These are phyloP conservation scores for Pochonia chlamydosporia DNA, from an alignment of 2,329 filamentous ascomycete genomes.

Conservation along the genomic window DNA sequence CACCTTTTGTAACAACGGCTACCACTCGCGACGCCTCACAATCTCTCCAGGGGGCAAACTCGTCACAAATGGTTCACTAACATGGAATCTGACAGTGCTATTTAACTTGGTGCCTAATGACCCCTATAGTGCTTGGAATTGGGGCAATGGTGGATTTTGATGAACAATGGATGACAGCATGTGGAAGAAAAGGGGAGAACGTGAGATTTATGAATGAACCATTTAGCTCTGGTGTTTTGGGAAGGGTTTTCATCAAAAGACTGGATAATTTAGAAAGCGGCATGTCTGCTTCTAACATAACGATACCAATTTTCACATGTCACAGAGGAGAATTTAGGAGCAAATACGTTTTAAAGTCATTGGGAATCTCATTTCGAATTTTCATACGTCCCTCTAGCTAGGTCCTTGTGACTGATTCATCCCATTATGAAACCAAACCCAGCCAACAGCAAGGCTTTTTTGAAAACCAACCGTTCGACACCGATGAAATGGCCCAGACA, in stretches of 20 bases:
- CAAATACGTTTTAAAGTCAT: neutral
- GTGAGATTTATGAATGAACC: too few relatives aligned
- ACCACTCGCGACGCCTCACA: too few relatives aligned
- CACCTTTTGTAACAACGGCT: too few relatives aligned
- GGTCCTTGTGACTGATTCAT: conserved; percentile 28
- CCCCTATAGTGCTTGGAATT: conserved; percentile 5
- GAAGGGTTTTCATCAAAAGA: too few relatives aligned
- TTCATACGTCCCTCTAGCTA: conserved; percentile 28
- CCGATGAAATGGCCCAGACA: conserved; percentile 38
- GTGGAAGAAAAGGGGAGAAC: too few relatives aligned
- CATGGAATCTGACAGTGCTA: neutral
- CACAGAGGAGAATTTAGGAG: neutral
- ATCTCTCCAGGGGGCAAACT: too few relatives aligned
- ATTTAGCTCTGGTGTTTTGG: too few relatives aligned
- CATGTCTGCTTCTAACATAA: too few relatives aligned
- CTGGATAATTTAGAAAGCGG: too few relatives aligned
- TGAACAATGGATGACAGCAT: neutral
- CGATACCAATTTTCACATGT: neutral
- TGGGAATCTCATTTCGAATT: conserved; percentile 12
- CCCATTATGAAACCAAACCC: conserved; percentile 30
- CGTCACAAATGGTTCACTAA: neutral
- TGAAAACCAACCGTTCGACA: conserved; percentile 35
- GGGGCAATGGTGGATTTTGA: conserved; percentile 3
- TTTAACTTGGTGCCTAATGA: conserved; percentile 7
- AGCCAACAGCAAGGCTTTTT: conserved; percentile 27